A percentile compares a stretch with the other conserved stretches of the same genome.
Conservation (phyloP, 495 filamentous ascomycete genomes). For the Friedmanniomyces simplex region DNA sequence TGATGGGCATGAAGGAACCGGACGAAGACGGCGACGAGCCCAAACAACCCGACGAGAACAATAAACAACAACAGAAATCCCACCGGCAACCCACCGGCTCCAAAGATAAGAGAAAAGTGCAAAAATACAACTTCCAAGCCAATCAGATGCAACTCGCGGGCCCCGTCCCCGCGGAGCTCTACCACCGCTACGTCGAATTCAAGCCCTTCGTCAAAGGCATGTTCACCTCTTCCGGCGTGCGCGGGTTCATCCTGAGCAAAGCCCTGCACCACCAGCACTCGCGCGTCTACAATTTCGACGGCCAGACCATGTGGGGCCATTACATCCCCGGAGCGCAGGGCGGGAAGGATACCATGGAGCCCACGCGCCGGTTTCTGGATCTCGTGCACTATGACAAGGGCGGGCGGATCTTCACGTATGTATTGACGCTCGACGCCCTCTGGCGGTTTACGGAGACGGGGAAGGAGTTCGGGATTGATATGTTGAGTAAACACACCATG, state of each 20-base stretch:
- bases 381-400: slow-evolving; percentile 79
- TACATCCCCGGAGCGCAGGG: slow-evolving; percentile 29
- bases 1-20: slow-evolving; percentile 65
- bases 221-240: slow-evolving; percentile 66
- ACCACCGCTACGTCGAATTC: slow-evolving; percentile 89
- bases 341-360: slow-evolving; percentile 44
- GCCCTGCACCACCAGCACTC: slow-evolving; percentile 83
- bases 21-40: slow-evolving; percentile 22
- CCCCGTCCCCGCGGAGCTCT: slow-evolving; percentile 65
- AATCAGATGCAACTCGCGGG: slow-evolving; percentile 82
- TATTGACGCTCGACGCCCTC: slow-evolving; percentile 75
- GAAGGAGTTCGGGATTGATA: slow-evolving; percentile 85
- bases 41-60: not conserved
- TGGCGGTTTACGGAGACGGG: slow-evolving; percentile 90
- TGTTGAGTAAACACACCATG: slow-evolving; percentile 90
- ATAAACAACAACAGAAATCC: not conserved
- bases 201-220: slow-evolving; percentile 80
- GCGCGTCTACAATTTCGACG: slow-evolving; percentile 79
- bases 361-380: slow-evolving; percentile 64
- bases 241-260: slow-evolving; percentile 68
- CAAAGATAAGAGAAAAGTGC: slow-evolving; percentile 13
- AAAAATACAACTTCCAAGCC: slow-evolving; percentile 65
- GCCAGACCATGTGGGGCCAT: slow-evolving; percentile 55
- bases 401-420: slow-evolving; percentile 80
- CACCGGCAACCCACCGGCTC: not conserved